These are phyloP conservation scores for Spizellomyces sp. DNA, from an alignment of 192 early-diverging fungal genomes.

Conservation along the genomic window DNA sequence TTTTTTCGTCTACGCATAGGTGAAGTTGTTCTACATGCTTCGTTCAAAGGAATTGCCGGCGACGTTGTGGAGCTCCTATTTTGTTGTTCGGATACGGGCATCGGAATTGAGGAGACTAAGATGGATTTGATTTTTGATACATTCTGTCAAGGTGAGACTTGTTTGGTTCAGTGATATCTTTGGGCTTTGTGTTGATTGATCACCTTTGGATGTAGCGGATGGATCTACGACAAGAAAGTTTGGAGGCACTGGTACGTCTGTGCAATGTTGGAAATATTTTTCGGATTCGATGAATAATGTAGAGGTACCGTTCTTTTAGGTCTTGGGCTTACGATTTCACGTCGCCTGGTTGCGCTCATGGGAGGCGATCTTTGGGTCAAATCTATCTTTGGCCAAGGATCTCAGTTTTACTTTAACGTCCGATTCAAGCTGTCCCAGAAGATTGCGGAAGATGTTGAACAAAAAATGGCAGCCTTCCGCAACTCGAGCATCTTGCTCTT, in stretches of 20 bases:
- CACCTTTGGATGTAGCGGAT: constrained; percentile 28
- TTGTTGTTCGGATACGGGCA: constrained; percentile 49
- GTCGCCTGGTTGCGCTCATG: constrained; percentile 63
- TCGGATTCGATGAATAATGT: too few relatives aligned
- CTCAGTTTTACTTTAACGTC: constrained; percentile 35
- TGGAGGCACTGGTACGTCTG: constrained; percentile 50
- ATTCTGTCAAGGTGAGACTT: constrained; percentile 59
- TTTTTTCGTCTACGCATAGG: constrained; percentile 40
- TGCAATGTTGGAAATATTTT: too few relatives aligned
- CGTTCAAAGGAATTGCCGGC: constrained; percentile 32
- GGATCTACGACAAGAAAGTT: constrained; percentile 65
- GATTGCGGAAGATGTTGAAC: constrained; percentile 29
- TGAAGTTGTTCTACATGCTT: constrained; percentile 54
- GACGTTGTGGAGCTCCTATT: constrained; percentile 33
- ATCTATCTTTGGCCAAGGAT: constrained; percentile 21
- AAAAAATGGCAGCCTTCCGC: constrained; percentile 25
- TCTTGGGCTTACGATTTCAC: constrained; percentile 65
- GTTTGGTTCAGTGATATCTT: background rate
- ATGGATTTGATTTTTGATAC: constrained; percentile 58
- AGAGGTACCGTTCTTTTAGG: constrained; percentile 23
- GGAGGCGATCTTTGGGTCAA: constrained; percentile 45
- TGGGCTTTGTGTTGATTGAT: background rate
- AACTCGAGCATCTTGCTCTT: constrained; percentile 17
- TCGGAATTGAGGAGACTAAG: constrained; percentile 53
- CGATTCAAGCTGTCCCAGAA: constrained; percentile 13